Conservation (phyloP, 169 alveolate species). For the Blepharisma undulans region DNA sequence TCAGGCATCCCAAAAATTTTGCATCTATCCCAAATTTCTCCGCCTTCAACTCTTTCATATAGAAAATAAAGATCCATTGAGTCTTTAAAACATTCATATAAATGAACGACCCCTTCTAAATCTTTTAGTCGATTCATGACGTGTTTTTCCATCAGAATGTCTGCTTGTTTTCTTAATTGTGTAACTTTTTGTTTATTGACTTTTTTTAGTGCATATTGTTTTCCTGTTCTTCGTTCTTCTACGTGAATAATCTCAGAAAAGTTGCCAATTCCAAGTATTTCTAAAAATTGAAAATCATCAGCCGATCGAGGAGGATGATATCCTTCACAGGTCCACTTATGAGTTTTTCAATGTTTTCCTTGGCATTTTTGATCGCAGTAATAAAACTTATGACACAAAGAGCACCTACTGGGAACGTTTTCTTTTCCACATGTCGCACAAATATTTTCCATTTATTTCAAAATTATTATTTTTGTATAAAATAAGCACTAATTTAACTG, state of each 20-base stretch:
- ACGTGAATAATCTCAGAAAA: conserved; percentile 49
- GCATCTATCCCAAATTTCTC: conserved; percentile 65
- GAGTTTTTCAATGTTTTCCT: conserved; percentile 52
- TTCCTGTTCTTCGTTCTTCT: conserved; percentile 40
- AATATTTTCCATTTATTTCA: conserved; percentile 18
- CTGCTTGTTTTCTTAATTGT: conserved; percentile 53
- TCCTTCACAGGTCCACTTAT: conserved; percentile 47
- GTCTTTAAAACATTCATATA: conserved; percentile 47
- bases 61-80: conserved; percentile 61
- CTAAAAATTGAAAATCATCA: conserved; percentile 46
- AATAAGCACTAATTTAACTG: no score
- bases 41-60: conserved; percentile 59
- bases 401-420: conserved; percentile 34
- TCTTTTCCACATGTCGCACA: conserved; percentile 36
- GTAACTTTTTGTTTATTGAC: conserved; percentile 42
- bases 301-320: conserved; percentile 27
- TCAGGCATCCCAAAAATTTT: conserved; percentile 62
- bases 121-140: conserved; percentile 41
- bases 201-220: conserved; percentile 48
- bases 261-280: conserved; percentile 47
- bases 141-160: conserved; percentile 62
- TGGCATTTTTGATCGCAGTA: conserved; percentile 53
- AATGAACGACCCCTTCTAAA: conserved; percentile 30
- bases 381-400: conserved; percentile 41
- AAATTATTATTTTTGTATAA: no score